Evolutionary conservation across 179 eudicot genomes (phyloP), one percentile per base, ranked within the genome.

Genomic region (Silene noctiflora): DNA sequence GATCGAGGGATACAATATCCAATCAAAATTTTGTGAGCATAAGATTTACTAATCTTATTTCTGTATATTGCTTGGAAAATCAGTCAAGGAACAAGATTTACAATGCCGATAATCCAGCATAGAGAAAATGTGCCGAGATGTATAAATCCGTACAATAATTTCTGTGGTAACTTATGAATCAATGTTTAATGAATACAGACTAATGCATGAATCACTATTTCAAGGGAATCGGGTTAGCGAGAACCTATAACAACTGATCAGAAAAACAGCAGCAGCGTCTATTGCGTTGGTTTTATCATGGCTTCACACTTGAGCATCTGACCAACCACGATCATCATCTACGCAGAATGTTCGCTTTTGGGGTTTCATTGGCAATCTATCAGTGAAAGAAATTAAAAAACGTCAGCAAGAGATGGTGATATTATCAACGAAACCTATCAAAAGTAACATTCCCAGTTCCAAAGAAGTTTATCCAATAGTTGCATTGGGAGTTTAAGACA

Each of bases 301-400:
- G 71, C 71, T 67, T 33, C 19, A 35, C 12, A 35, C 39, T 25
- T 17, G 56, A 39, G 20, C 1, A 35, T 67, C 24, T n/a, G 56
- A 19, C 17, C 27, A 21, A 51, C 21, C 56, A 0, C 20, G 58
- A 68, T 39, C 51, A 19, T 44, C 53, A 8, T 67, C 24, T 68
- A n/a, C 53, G 7, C 27, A 11, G 31, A 8, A 55, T 46, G 61
- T 39, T 60, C 6, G 1, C 12, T 31, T 0, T 20, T 48, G 21
- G 44, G 44, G 68, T 67, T 60, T 76, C 69, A 27, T 4, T 33
- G 61, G 42, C 73, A 44, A 46, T 77, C 79, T 77, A 55, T 25
- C 62, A 71, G 16, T 8, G 20, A 7, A 39, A 20, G 39, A 0
- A 39, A 20, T 29, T 29, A n/a, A 29, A 29, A 1, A 2, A 29